These are phyloP conservation scores for Kernera saxatilis DNA, from an alignment of 345 rosid genomes.

Conservation along the genomic window DNA sequence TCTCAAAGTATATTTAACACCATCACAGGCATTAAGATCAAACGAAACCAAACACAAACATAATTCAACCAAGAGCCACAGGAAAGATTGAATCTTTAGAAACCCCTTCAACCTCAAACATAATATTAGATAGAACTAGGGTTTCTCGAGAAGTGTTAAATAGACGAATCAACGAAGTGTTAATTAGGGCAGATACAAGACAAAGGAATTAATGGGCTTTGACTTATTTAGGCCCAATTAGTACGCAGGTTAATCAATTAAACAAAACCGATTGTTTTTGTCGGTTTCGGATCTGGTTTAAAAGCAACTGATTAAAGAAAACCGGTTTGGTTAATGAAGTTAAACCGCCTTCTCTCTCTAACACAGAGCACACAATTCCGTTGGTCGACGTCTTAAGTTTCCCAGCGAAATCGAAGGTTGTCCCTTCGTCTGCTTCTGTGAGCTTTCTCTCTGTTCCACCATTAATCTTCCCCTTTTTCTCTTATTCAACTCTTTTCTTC, in stretches of 20 bases:
- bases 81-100: not conserved
- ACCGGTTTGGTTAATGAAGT: constrained; percentile 6
- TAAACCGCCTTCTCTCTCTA: not conserved
- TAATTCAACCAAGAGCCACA: not conserved
- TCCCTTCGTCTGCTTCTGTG: constrained; percentile 27
- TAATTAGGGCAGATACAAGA: constrained; percentile 9
- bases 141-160: not conserved
- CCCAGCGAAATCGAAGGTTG: constrained; percentile 25
- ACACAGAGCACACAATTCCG: constrained; percentile 31
- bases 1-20: constrained; percentile 32
- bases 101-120: not conserved
- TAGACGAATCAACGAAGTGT: not conserved
- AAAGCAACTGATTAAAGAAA: not conserved
- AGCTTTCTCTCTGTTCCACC: constrained; percentile 35
- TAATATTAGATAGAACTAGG: not conserved
- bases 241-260: not conserved
- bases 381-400: constrained; percentile 25
- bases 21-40: constrained; percentile 5
- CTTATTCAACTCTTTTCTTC: constrained; percentile 17
- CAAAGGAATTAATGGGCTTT: not conserved
- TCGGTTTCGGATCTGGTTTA: not conserved
- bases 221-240: not conserved
- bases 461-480: constrained; percentile 25
- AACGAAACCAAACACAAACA: not conserved
- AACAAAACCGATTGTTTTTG: not conserved